Base-by-base conservation (phyloP, 768 basidiomycete species). In the Neoboletus brunneissimus region DNA sequence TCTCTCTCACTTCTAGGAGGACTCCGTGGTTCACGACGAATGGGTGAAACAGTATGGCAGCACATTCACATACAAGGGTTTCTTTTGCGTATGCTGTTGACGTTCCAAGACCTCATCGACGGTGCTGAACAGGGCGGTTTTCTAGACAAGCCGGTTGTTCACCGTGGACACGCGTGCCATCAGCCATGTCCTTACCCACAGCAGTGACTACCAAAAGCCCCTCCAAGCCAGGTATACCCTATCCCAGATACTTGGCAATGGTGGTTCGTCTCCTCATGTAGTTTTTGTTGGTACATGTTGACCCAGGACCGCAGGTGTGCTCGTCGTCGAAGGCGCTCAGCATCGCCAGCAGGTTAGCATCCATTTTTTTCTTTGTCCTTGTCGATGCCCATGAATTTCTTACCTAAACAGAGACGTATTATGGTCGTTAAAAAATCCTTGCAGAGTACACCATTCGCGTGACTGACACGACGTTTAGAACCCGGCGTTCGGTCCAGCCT, bases 111-210 rank as follows among this genome's bases (percentile, higher is more conserved):
- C 6, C 12, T 9, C 18, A 16, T 27, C 2, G 2, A 3, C 4
- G 11, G 27, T 32, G 22, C 16, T 50, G 20, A 64, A 13, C 16
- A 18, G 2, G 7, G 5, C 46, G 13, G 3, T 25, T 12, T 11
- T 44, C 16, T 53, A 77, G 75, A 46, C 51, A 15, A 61, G 67
- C 11, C 77, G 80, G 16, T 66, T 89, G 16, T 80, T 76, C 62
- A 87, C 85, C 0, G 71, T 76, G 52, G 89, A 91, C 66, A 74
- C 80, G 0, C 80, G 80, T 22, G 87, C 87, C 0, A 51, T 90
- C 43, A 78, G 79, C 45, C 83, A 90, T 59, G 73, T 92, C 47
- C 72, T 91, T 15, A 53, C 48, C 9, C 83, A 87, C 51, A 72
- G 71, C 31, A 63, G 73, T 40, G 70, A 77, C 47, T 89, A 85